Evolutionary conservation across 176 grass and related monocot species (phyloP), one percentile per base, ranked within the genome.

Genomic region (Carex pumila): DNA sequence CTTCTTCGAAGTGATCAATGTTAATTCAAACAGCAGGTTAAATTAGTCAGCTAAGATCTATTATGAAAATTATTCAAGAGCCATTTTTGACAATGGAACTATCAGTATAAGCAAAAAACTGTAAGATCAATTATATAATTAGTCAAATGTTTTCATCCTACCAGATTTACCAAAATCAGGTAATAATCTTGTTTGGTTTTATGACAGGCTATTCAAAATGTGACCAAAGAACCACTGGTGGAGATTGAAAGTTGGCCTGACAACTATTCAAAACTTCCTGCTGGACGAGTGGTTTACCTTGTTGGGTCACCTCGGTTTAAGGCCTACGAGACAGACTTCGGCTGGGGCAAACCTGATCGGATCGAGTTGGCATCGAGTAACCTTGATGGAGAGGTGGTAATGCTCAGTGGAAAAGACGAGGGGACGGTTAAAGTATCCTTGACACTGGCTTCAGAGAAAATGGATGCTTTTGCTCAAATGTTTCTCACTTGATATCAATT

Each of bases 281-380:
- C 79, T 3, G 79, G 17, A 45, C 34, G 79, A 45, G 5, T 81
- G 15, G 58, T 64, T 4, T 45, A 11, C 31, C 43, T 64, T 13
- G 15, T 6, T 1, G 79, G 57, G 31, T 81, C 79, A 41, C 57
- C 79, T 30, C 32, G 7, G 39, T 47, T 81, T 19, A 64, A 61
- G 55, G 79, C 57, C 12, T 81, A 63, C 15, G 58, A 81, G 56
- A 62, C 32, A 4, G 79, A 81, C 47, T 81, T 81, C 21, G 79
- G 79, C 5, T 81, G 79, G 79, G 79, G 79, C 60, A 63, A 81
- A 45, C 79, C 79, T 41, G 79, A 12, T 19, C 32, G 79, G 55
- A 58, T 64, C 1, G 79, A 81, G 39, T 63, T 64, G 17, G 34
- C 36, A 41, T 63, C 57, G 3, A 81, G 47, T 32, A 64, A 43